A percentile compares a stretch with the other conserved stretches of the same genome.
These are phyloP conservation scores for Capronia epimyces DNA, from an alignment of 2,329 filamentous ascomycete genomes.

Conservation along the genomic window DNA sequence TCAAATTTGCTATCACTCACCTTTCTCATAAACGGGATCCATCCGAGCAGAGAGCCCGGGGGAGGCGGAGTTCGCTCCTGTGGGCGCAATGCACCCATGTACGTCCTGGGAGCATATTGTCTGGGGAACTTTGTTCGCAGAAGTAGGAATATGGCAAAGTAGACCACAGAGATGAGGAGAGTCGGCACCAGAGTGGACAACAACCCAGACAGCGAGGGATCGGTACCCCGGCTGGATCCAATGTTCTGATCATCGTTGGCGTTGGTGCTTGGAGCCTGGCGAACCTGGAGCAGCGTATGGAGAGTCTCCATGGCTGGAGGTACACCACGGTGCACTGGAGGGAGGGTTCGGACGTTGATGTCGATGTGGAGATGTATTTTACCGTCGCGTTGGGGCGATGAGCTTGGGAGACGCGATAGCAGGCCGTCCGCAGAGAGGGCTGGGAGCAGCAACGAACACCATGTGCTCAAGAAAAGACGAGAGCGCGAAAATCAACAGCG, in stretches of 20 bases:
- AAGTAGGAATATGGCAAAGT: slow-evolving; percentile 48
- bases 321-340: not conserved
- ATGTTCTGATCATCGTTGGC: slow-evolving; percentile 31
- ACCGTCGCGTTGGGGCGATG: not conserved
- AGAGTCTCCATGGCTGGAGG: slow-evolving; percentile 12
- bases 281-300: slow-evolving; percentile 10
- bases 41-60: slow-evolving; percentile 59
- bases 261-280: slow-evolving; percentile 15
- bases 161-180: slow-evolving; percentile 40
- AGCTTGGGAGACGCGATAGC: not conserved
- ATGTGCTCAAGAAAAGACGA: too few species aligned
- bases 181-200: slow-evolving; percentile 47
- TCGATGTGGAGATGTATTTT: not conserved
- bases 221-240: slow-evolving; percentile 28
- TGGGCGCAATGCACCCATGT: slow-evolving; percentile 48
- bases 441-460: too few species aligned
- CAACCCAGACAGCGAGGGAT: slow-evolving; percentile 43
- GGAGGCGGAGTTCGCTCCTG: slow-evolving; percentile 54
- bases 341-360: not conserved
- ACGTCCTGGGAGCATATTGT: slow-evolving; percentile 53
- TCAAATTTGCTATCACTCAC: slow-evolving; percentile 38
- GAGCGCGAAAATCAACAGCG: too few species aligned
- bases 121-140: slow-evolving; percentile 46
- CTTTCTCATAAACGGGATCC: slow-evolving; percentile 62
- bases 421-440: too few species aligned